Conservation (phyloP, 805 yeast genomes). For the Saccharomyces cerevisiae region DNA sequence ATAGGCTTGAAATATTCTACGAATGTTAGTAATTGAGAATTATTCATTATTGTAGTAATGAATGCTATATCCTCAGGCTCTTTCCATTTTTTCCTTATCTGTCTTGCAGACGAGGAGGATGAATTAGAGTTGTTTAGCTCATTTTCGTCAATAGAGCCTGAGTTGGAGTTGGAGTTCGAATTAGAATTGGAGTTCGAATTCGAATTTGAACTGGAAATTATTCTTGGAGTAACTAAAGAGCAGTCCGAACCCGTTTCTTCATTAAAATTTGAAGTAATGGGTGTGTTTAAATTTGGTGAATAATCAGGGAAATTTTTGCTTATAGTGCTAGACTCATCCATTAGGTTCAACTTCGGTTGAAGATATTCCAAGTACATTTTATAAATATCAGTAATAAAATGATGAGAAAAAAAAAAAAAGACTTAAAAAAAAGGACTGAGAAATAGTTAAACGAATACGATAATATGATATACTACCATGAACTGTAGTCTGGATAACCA, state of each 20-base stretch:
- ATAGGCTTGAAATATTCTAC: conserved; percentile 25
- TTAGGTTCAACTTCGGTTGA: background rate
- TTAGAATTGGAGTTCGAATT: background rate
- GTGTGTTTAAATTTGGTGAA: background rate
- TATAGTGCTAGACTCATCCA: background rate
- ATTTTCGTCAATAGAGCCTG: background rate
- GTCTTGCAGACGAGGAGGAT: conserved; percentile 1
- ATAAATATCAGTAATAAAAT: background rate
- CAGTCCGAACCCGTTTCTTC: background rate
- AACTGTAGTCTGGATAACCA: background rate
- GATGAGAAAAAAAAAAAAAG: background rate
- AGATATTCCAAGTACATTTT: background rate
- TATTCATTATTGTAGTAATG: conserved; percentile 11
- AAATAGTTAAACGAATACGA: background rate
- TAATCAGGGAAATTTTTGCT: background rate
- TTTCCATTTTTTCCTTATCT: conserved; percentile 21
- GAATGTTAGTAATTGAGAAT: conserved; percentile 16
- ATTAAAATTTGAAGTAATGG: background rate
- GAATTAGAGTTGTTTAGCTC: background rate
- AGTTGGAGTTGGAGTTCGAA: background rate
- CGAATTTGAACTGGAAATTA: background rate
- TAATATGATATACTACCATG: background rate
- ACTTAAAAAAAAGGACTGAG: background rate
- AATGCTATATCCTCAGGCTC: conserved; percentile 19
- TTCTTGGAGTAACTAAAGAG: background rate